Conservation (phyloP, 2,329 filamentous ascomycete species). For the Mycosphaerella arachidis region DNA sequence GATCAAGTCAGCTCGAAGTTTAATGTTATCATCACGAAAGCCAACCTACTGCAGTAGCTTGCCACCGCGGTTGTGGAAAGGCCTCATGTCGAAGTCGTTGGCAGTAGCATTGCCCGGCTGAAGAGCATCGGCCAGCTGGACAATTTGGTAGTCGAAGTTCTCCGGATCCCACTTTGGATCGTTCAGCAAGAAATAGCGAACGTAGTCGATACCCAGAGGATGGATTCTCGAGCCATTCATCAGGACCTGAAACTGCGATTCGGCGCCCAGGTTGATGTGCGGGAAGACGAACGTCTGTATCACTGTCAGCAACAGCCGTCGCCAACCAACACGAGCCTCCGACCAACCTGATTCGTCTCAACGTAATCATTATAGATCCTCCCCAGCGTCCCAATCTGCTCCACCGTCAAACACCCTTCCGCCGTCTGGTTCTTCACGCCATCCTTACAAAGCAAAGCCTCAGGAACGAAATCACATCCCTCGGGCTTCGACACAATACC, state of each 20-base stretch:
- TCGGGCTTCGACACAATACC: constrained; percentile 47
- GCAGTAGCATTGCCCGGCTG: constrained; percentile 50
- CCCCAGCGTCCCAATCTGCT: constrained; percentile 42
- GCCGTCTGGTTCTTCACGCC: constrained; percentile 21
- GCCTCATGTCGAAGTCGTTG: constrained; percentile 44
- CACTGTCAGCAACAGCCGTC: background rate
- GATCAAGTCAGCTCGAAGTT: background rate
- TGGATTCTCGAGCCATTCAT: constrained; percentile 37
- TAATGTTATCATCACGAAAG: background rate
- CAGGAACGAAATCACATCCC: constrained; percentile 44
- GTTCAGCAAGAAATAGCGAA: constrained; percentile 41
- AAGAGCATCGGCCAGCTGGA: constrained; percentile 36
- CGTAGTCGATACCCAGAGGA: constrained; percentile 36
- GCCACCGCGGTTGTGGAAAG: constrained; percentile 41
- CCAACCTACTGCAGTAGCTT: constrained; percentile 33
- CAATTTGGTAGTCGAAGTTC: constrained; percentile 38
- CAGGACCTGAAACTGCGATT: constrained; percentile 36
- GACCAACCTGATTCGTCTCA: constrained; percentile 33
- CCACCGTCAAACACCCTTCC: constrained; percentile 40
- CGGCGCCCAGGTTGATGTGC: constrained; percentile 36
- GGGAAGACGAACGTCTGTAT: constrained; percentile 40
- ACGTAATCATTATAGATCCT: constrained; percentile 42
- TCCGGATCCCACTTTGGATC: constrained; percentile 38
- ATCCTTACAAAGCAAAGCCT: constrained; percentile 37
- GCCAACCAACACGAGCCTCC: background rate